A percentile compares a stretch with the other conserved stretches of the same genome.
These are phyloP conservation scores for Lipomyces chichibuensis DNA, from an alignment of 805 yeast species.

Conservation along the genomic window DNA sequence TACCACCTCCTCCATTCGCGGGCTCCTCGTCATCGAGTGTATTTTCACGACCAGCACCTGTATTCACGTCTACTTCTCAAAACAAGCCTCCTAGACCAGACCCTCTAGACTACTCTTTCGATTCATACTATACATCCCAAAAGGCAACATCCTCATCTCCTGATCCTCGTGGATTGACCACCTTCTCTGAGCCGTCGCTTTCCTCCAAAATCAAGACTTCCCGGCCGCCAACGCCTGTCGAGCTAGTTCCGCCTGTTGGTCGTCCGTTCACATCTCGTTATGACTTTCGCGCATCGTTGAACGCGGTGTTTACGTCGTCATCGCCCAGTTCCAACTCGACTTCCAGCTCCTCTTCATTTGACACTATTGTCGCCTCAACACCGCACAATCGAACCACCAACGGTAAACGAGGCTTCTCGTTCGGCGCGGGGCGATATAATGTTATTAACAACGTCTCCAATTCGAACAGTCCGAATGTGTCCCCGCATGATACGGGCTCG, in stretches of 20 bases:
- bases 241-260: slow-evolving; percentile 26
- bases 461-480: slow-evolving; percentile 1
- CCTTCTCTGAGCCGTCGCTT: neutral
- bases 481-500: slow-evolving; percentile 5
- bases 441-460: slow-evolving; percentile 11
- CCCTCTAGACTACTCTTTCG: slow-evolving; percentile 27
- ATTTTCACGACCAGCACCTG: neutral
- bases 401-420: slow-evolving; percentile 4
- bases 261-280: slow-evolving; percentile 40
- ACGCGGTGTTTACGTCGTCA: slow-evolving; percentile 23
- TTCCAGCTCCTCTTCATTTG: neutral
- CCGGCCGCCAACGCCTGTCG: slow-evolving; percentile 29
- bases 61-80: neutral
- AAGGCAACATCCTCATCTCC: neutral
- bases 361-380: slow-evolving; percentile 3
- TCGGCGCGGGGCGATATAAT: slow-evolving; percentile 12
- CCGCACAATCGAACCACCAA: slow-evolving; percentile 1
- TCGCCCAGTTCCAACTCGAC: slow-evolving; percentile 21
- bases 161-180: neutral
- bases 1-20: neutral
- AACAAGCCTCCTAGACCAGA: slow-evolving; percentile 28
- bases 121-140: slow-evolving; percentile 19
- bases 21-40: neutral
- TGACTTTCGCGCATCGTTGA: slow-evolving; percentile 41
- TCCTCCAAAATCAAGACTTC: slow-evolving; percentile 7